Conservation (phyloP, 2,329 filamentous ascomycete genomes). For the Penicillium sp. region DNA sequence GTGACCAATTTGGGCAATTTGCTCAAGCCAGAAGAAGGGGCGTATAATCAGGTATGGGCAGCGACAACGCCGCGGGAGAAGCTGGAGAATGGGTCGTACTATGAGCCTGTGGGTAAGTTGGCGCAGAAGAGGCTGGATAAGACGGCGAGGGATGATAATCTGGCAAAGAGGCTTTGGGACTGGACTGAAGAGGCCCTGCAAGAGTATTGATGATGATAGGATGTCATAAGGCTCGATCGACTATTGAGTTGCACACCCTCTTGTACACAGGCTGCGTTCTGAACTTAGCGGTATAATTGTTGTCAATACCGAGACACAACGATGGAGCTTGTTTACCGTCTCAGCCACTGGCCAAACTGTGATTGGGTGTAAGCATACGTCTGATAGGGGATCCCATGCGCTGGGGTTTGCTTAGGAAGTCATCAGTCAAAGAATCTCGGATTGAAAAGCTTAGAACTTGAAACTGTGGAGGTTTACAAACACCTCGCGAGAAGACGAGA, state of each 20-base stretch:
- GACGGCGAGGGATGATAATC: slow-evolving; percentile 7
- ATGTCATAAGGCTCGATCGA: background rate
- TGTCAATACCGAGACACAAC: background rate
- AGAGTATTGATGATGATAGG: background rate
- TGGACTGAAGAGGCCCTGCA: slow-evolving; percentile 15
- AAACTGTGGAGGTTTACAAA: background rate
- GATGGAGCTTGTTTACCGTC: too few species aligned
- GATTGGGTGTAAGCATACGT: background rate
- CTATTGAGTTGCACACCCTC: background rate
- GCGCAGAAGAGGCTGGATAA: background rate
- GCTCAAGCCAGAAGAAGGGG: slow-evolving; percentile 38
- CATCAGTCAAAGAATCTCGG: background rate
- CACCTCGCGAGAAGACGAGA: background rate
- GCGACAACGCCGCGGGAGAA: slow-evolving; percentile 30
- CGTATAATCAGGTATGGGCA: slow-evolving; percentile 48
- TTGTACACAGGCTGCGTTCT: background rate
- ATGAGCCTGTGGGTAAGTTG: slow-evolving; percentile 15
- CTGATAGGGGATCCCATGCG: background rate
- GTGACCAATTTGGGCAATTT: slow-evolving; percentile 10
- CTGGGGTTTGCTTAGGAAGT: background rate
- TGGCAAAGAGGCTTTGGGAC: slow-evolving; percentile 14
- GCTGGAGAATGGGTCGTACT: slow-evolving; percentile 9
- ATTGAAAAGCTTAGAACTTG: background rate
- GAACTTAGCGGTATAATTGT: background rate
- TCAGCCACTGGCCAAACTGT: too few species aligned